Conservation (phyloP, 305 asterid genomes). For the Fraxinus albicans region DNA sequence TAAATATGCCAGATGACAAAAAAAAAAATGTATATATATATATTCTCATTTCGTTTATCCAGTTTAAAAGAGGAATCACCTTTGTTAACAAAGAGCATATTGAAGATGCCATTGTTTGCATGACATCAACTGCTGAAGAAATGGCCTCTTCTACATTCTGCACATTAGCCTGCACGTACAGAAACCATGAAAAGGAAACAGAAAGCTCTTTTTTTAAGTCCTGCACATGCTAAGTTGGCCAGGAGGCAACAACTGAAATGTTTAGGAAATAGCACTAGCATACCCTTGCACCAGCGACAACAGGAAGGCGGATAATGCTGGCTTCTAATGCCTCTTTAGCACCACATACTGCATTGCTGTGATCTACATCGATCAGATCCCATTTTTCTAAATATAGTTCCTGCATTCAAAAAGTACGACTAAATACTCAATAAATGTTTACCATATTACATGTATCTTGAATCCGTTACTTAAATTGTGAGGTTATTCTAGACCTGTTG, state of each 20-base stretch:
- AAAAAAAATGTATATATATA: too few relatives aligned
- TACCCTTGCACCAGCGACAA: slow-evolving; percentile 59
- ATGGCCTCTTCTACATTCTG: slow-evolving; percentile 53
- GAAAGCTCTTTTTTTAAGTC: slow-evolving; percentile 1
- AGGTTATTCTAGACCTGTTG: background rate
- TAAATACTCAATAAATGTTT: slow-evolving; percentile 5
- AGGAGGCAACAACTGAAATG: background rate
- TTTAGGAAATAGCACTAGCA: slow-evolving; percentile 23
- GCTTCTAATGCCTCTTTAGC: slow-evolving; percentile 54
- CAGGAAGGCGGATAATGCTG: slow-evolving; percentile 56
- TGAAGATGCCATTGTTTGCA: slow-evolving; percentile 68
- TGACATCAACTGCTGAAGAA: slow-evolving; percentile 55
- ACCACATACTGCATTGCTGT: slow-evolving; percentile 51
- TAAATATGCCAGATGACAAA: background rate
- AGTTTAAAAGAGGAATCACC: slow-evolving; percentile 33
- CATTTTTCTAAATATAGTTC: slow-evolving; percentile 51
- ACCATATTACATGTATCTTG: background rate
- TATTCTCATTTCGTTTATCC: background rate
- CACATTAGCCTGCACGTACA: slow-evolving; percentile 50
- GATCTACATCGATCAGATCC: slow-evolving; percentile 41
- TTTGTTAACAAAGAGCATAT: slow-evolving; percentile 42
- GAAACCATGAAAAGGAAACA: background rate
- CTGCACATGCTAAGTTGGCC: slow-evolving; percentile 10
- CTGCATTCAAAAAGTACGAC: slow-evolving; percentile 35
- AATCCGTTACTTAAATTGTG: background rate